These are phyloP conservation scores for Penicillium sp. DNA, from an alignment of 2,329 filamentous ascomycete species.

Conservation along the genomic window DNA sequence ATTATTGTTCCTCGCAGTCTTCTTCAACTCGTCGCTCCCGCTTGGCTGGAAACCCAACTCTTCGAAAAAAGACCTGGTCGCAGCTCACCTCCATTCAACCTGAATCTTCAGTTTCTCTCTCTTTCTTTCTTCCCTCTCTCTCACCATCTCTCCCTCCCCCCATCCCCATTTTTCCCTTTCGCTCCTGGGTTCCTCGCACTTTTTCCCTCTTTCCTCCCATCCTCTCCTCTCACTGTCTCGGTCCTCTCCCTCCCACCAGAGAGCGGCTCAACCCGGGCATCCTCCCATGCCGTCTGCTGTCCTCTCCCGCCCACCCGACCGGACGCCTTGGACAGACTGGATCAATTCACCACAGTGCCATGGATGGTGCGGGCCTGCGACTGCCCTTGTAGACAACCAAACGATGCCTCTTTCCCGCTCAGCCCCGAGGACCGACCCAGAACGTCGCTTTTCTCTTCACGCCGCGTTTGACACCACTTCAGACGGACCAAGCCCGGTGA, in stretches of 20 bases:
- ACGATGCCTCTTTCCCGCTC: conserved; percentile 26
- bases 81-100: background rate
- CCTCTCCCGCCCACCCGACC: conserved; percentile 12
- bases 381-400: conserved; percentile 20
- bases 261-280: conserved; percentile 3
- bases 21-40: conserved; percentile 8
- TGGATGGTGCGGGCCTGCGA: conserved; percentile 25
- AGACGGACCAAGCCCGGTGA: conserved; percentile 17
- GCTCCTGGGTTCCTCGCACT: no score
- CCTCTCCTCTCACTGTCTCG: conserved; percentile 13
- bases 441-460: conserved; percentile 19
- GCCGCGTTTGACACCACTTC: conserved; percentile 9
- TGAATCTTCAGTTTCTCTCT: background rate
- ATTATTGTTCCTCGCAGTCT: conserved; percentile 10
- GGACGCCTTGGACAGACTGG: conserved; percentile 26
- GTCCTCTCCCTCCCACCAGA: conserved; percentile 5
- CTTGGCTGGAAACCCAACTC: background rate
- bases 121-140: conserved; percentile 10
- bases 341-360: conserved; percentile 30
- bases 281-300: conserved; percentile 14
- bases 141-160: conserved; percentile 4
- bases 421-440: conserved; percentile 18
- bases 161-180: background rate
- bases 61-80: background rate
- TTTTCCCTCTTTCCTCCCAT: background rate